Percentiles rank a stretch among this genome's conserved stretches.
phyloP scores from a whole-genome alignment of 768 basidiomycete species.

The Termitomyces sp. region DNA sequence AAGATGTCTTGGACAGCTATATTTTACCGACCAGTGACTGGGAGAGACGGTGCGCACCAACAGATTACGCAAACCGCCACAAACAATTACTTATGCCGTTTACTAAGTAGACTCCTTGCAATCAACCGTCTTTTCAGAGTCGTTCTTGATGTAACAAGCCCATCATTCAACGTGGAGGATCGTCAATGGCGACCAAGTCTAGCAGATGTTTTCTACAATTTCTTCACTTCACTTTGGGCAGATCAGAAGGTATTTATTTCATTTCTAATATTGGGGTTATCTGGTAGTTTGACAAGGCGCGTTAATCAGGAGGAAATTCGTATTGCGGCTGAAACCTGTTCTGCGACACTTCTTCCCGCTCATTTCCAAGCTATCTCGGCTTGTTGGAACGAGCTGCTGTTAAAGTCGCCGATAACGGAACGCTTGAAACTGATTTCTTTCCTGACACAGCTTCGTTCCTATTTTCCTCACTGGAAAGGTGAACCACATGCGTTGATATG shows the following conservation, averaged over 20 bases:
- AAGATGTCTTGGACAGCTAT: conserved; percentile 36
- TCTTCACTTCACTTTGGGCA: conserved; percentile 58
- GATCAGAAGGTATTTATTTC: conserved; percentile 56
- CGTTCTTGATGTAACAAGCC: conserved; percentile 59
- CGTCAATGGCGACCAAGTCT: conserved; percentile 65
- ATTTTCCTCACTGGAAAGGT: conserved; percentile 69
- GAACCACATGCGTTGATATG: conserved; percentile 3
- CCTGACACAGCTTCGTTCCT: conserved; percentile 59
- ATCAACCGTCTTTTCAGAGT: conserved; percentile 57
- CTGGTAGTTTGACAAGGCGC: not conserved
- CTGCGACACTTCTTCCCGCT: conserved; percentile 54
- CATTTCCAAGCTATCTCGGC: conserved; percentile 60
- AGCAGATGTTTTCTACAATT: conserved; percentile 50
- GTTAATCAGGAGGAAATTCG: conserved; percentile 60
- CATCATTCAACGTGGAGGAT: conserved; percentile 54
- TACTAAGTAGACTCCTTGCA: conserved; percentile 41
- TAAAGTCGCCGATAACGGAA: conserved; percentile 49
- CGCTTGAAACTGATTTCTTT: conserved; percentile 56
- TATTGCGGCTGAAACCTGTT: conserved; percentile 49
- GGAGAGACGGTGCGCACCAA: conserved; percentile 43
- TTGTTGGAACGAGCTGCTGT: conserved; percentile 63
- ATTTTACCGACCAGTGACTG: conserved; percentile 33
- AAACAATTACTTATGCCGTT: not conserved
- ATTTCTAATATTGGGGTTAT: not conserved
- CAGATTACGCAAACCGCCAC: not conserved